These are phyloP conservation scores for Aspergillus hiratsukae DNA, from an alignment of 2,329 filamentous ascomycete species.

Conservation along the genomic window DNA sequence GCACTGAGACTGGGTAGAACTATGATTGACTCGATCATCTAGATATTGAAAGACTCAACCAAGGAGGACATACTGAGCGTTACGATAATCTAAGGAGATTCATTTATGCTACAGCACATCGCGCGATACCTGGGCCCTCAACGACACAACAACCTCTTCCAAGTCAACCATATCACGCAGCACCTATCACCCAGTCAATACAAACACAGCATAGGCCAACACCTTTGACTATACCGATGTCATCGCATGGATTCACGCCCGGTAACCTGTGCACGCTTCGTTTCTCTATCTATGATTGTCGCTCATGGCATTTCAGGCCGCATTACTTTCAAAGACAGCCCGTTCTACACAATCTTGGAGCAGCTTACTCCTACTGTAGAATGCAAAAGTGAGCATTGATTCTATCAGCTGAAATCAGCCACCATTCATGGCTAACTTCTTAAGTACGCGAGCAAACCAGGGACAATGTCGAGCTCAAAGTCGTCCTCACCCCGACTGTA, in stretches of 20 bases:
- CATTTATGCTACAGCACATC: slow-evolving; percentile 28
- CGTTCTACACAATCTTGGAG: slow-evolving; percentile 72
- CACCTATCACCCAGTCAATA: slow-evolving; percentile 19
- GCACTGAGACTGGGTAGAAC: not conserved
- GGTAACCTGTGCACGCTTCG: slow-evolving; percentile 19
- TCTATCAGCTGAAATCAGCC: not conserved
- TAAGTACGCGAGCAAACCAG: slow-evolving; percentile 57
- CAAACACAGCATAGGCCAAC: slow-evolving; percentile 25
- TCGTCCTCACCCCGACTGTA: slow-evolving; percentile 51
- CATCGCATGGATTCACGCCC: slow-evolving; percentile 24
- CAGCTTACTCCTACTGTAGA: slow-evolving; percentile 61
- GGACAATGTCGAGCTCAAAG: slow-evolving; percentile 56
- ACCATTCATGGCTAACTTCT: slow-evolving; percentile 12
- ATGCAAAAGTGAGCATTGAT: slow-evolving; percentile 63
- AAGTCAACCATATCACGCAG: slow-evolving; percentile 22
- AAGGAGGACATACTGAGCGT: slow-evolving; percentile 19
- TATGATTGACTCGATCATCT: not conserved
- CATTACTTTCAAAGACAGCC: slow-evolving; percentile 67
- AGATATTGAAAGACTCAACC: slow-evolving; percentile 26
- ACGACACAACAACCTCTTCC: slow-evolving; percentile 20
- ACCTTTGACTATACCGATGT: slow-evolving; percentile 26
- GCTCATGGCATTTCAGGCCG: slow-evolving; percentile 36
- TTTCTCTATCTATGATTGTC: slow-evolving; percentile 1
- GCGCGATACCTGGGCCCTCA: slow-evolving; percentile 24
- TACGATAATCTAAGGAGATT: slow-evolving; percentile 31